Conservation (phyloP, 2,329 filamentous ascomycete species). For the Fusarium torreyae region DNA sequence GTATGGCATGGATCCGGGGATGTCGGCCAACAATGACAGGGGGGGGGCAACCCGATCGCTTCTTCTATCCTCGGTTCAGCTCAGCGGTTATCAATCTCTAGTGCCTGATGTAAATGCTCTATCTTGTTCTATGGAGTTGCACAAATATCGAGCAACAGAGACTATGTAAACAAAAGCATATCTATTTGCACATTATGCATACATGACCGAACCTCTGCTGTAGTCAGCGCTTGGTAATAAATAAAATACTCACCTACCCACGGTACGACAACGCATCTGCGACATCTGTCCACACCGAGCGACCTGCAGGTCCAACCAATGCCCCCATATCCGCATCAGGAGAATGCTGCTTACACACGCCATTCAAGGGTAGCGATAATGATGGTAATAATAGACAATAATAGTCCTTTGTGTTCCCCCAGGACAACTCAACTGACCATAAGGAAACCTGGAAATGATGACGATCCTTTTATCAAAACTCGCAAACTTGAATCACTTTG, state of each 20-base stretch:
- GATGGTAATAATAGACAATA: conserved; percentile 9
- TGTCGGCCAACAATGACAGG: not conserved
- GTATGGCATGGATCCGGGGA: conserved; percentile 31
- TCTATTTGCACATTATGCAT: conserved; percentile 3
- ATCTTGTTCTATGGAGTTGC: too few species aligned
- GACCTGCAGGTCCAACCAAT: conserved; percentile 37
- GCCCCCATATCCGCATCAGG: conserved; percentile 32
- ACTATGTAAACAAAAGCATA: not conserved
- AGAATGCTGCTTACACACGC: conserved; percentile 30
- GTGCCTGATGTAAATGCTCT: not conserved
- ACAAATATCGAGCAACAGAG: too few species aligned
- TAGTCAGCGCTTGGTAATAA: conserved; percentile 30
- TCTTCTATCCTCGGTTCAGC: conserved; percentile 4
- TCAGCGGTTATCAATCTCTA: conserved; percentile 12
- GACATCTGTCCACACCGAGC: conserved; percentile 30
- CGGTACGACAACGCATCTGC: conserved; percentile 33
- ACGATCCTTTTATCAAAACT: conserved; percentile 4
- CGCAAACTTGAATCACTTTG: conserved; percentile 29
- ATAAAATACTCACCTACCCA: conserved; percentile 1
- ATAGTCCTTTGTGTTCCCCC: conserved; percentile 12
- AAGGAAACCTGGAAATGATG: not conserved
- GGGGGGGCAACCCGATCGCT: conserved; percentile 7
- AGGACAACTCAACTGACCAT: conserved; percentile 13
- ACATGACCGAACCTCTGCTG: not conserved
- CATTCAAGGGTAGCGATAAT: not conserved